These are phyloP conservation scores for Hordeum vulgare DNA, from an alignment of 176 grass and related monocot genomes.

Conservation along the genomic window DNA sequence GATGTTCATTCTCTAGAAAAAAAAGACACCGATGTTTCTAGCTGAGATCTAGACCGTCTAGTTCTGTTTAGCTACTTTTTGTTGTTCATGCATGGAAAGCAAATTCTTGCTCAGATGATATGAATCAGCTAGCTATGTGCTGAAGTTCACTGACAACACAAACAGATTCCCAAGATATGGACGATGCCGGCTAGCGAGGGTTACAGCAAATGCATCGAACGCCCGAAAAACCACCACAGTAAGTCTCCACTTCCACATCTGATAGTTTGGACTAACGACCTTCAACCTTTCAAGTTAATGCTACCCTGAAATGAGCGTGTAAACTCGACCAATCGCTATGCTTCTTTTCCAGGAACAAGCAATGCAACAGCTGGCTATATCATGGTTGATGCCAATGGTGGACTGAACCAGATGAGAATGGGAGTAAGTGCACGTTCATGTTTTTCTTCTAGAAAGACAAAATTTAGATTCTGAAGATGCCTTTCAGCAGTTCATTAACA, in stretches of 20 bases:
- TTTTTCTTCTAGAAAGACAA: not conserved
- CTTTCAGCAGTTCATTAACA: not conserved
- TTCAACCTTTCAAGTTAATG: not conserved
- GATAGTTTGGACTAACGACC: not conserved
- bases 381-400: slow-evolving; percentile 63
- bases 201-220: slow-evolving; percentile 52
- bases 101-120: not conserved
- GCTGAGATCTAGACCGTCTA: not conserved
- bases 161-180: slow-evolving; percentile 53
- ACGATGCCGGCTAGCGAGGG: slow-evolving; percentile 32
- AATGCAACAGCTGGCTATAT: slow-evolving; percentile 53
- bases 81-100: not conserved
- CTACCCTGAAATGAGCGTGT: not conserved
- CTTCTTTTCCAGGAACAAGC: slow-evolving; percentile 27
- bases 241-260: not conserved
- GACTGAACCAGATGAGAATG: slow-evolving; percentile 83
- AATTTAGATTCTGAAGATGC: not conserved
- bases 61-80: not conserved
- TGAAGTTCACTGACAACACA: slow-evolving; percentile 12
- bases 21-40: not conserved
- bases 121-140: not conserved
- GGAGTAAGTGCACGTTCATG: slow-evolving; percentile 38
- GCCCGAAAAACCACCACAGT: slow-evolving; percentile 41
- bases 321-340: not conserved
- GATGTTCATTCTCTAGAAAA: not conserved